These are phyloP conservation scores for Anthracocystis setariae DNA, from an alignment of 1,284 basidiomycete genomes.

Conservation along the genomic window DNA sequence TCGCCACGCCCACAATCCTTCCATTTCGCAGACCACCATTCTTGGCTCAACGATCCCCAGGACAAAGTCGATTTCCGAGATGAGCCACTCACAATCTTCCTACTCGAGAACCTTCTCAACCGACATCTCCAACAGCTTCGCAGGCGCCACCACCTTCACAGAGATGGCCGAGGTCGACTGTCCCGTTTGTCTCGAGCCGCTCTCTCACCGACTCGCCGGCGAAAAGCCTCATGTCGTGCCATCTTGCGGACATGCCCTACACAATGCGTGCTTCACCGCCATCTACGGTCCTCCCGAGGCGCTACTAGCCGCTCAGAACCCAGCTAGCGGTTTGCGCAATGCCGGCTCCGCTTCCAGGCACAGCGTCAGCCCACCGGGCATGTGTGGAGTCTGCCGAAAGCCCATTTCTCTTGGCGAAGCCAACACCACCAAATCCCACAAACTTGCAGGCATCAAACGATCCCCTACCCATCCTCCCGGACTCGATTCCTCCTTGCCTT, in stretches of 20 bases:
- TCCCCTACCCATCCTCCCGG: slow-evolving; percentile 5
- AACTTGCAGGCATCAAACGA: slow-evolving; percentile 38
- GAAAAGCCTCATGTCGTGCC: slow-evolving; percentile 97
- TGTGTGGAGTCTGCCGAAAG: slow-evolving; percentile 93
- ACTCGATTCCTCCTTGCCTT: slow-evolving; percentile 12
- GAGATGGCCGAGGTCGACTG: slow-evolving; percentile 83
- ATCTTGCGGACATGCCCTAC: slow-evolving; percentile 94
- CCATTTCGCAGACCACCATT: slow-evolving; percentile 5
- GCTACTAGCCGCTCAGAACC: slow-evolving; percentile 58
- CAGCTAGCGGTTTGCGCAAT: slow-evolving; percentile 27
- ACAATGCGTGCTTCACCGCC: slow-evolving; percentile 92
- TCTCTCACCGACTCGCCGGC: slow-evolving; percentile 82
- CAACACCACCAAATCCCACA: slow-evolving; percentile 72
- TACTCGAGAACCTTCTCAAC: slow-evolving; percentile 30
- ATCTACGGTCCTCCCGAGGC: slow-evolving; percentile 88
- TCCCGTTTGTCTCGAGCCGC: slow-evolving; percentile 88
- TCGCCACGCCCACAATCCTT: slow-evolving; percentile 7
- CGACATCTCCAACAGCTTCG: slow-evolving; percentile 30
- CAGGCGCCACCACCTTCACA: slow-evolving; percentile 70
- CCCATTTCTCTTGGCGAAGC: slow-evolving; percentile 89
- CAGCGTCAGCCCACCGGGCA: slow-evolving; percentile 76
- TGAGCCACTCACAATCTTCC: slow-evolving; percentile 24
- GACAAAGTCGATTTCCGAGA: slow-evolving; percentile 23
- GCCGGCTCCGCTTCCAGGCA: slow-evolving; percentile 48
- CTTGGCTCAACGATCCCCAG: slow-evolving; percentile 2